phyloP scores from a whole-genome alignment of 805 yeast species.

The Starmera quercuum region DNA sequence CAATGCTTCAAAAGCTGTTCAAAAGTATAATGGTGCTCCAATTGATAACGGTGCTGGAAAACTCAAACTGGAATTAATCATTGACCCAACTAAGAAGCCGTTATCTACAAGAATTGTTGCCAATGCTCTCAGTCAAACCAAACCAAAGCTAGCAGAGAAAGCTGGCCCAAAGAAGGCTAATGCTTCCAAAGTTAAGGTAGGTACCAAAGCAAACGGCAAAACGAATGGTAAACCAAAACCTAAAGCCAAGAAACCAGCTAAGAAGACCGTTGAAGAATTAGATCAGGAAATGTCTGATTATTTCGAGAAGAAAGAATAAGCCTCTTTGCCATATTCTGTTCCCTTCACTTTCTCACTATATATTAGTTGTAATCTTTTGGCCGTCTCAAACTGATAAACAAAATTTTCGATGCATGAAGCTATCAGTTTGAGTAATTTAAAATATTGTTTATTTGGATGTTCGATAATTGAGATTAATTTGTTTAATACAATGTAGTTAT shows the following conservation, averaged over 20 bases:
- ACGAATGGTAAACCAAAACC: conserved; percentile 10
- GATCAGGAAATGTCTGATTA: conserved; percentile 98
- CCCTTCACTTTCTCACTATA: not conserved
- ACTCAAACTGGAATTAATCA: conserved; percentile 72
- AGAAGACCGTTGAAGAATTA: conserved; percentile 84
- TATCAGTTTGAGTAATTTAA: no score
- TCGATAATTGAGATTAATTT: no score
- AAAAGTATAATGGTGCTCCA: conserved; percentile 85
- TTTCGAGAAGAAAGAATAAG: conserved; percentile 46
- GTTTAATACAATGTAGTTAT: no score
- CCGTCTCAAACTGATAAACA: no score
- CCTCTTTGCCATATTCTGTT: not conserved
- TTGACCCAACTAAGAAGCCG: conserved; percentile 77
- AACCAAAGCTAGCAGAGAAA: conserved; percentile 4
- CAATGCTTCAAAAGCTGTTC: conserved; percentile 71
- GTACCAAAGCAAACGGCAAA: conserved; percentile 1
- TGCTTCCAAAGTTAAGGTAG: conserved; percentile 3
- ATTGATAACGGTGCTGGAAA: conserved; percentile 79
- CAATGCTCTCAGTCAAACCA: conserved; percentile 25
- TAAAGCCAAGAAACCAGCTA: conserved; percentile 34
- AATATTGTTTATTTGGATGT: no score
- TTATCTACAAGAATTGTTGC: conserved; percentile 67
- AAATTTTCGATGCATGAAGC: no score
- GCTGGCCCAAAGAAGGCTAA: conserved; percentile 11
- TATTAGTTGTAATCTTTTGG: not conserved